Percentiles rank a stretch among this genome's conserved stretches.
Evolutionary conservation across 176 grass and related monocot genomes (phyloP).

Genomic region (Raddia guianensis): DNA sequence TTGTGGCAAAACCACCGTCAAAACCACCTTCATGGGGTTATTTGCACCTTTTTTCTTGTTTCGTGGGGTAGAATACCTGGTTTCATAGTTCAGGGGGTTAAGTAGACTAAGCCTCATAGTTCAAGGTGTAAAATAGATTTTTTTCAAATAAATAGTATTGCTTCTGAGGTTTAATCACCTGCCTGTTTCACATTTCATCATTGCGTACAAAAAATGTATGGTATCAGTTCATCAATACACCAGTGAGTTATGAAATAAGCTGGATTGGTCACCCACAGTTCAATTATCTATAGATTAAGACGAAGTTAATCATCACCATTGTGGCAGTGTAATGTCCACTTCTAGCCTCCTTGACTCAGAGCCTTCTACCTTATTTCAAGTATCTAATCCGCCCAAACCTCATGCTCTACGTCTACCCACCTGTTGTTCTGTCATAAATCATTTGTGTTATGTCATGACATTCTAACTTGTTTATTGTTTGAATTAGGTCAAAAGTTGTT

Average conservation of each 20-base stretch:
- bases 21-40: too few species aligned
- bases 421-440: background rate
- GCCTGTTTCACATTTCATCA: background rate
- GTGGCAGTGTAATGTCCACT: background rate
- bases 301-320: background rate
- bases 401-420: constrained; percentile 15
- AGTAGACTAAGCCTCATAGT: too few species aligned
- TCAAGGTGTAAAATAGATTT: too few species aligned
- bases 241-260: background rate
- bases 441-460: background rate
- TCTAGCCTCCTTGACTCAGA: background rate
- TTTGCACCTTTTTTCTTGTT: too few species aligned
- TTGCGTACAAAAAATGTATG: background rate
- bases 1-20: too few species aligned
- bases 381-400: background rate
- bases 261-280: background rate
- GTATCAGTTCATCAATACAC: background rate
- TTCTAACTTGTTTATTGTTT: constrained; percentile 28
- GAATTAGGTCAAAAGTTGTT: constrained; percentile 84
- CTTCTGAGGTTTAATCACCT: background rate
- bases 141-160: background rate
- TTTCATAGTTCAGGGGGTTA: too few species aligned
- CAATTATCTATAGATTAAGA: background rate
- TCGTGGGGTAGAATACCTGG: too few species aligned
- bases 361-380: background rate